These are phyloP conservation scores for Epichloe gansuensis DNA, from an alignment of 2,329 filamentous ascomycete species.

Conservation along the genomic window DNA sequence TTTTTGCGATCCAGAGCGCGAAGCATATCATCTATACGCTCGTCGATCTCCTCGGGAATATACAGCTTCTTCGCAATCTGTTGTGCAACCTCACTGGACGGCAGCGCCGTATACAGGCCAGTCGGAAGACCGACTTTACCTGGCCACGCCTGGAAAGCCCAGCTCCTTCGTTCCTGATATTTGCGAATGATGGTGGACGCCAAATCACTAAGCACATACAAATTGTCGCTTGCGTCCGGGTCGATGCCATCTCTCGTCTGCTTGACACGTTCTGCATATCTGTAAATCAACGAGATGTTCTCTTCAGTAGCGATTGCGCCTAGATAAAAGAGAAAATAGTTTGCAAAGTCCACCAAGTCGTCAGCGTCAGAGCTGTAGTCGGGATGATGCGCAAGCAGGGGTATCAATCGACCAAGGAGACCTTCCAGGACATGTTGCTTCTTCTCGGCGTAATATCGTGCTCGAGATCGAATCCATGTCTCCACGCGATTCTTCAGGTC, in stretches of 20 bases:
- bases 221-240: slow-evolving; percentile 51
- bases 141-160: slow-evolving; percentile 73
- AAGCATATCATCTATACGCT: slow-evolving; percentile 58
- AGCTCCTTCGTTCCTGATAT: slow-evolving; percentile 76
- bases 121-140: slow-evolving; percentile 69
- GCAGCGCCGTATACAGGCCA: slow-evolving; percentile 63
- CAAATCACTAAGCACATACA: slow-evolving; percentile 82
- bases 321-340: slow-evolving; percentile 85
- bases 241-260: slow-evolving; percentile 71
- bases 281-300: slow-evolving; percentile 79
- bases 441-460: slow-evolving; percentile 47
- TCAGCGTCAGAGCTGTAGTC: slow-evolving; percentile 60
- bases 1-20: slow-evolving; percentile 60
- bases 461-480: slow-evolving; percentile 80
- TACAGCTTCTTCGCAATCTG: slow-evolving; percentile 79
- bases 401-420: slow-evolving; percentile 69
- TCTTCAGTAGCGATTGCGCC: slow-evolving; percentile 69
- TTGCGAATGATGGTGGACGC: slow-evolving; percentile 69
- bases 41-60: slow-evolving; percentile 63
- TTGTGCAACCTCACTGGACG: slow-evolving; percentile 66
- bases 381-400: slow-evolving; percentile 83
- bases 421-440: slow-evolving; percentile 61
- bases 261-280: slow-evolving; percentile 87
- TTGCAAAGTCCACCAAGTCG: slow-evolving; percentile 68
- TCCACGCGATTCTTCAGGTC: slow-evolving; percentile 61